phyloP scores from a whole-genome alignment of 2,329 filamentous ascomycete genomes.

The Cladosporium sp. region DNA sequence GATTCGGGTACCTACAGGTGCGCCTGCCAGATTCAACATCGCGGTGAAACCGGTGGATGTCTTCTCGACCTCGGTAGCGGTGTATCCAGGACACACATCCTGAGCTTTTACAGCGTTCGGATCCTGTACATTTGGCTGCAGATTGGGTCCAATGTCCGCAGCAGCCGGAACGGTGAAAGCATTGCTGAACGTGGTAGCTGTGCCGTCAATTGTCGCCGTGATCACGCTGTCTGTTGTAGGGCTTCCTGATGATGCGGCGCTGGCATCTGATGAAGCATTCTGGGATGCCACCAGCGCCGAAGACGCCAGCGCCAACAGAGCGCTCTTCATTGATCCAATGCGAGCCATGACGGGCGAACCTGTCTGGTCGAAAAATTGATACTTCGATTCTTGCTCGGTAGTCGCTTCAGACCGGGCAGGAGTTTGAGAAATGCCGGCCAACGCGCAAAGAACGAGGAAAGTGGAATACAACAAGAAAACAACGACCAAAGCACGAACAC shows the following conservation, averaged over 20 bases:
- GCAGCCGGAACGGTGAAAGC: conserved; percentile 31
- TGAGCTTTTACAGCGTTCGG: conserved; percentile 61
- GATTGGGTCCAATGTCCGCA: conserved; percentile 33
- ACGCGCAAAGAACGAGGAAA: neutral
- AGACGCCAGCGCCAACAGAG: conserved; percentile 10
- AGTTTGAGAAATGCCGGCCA: too few relatives aligned
- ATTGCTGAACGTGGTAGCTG: conserved; percentile 9
- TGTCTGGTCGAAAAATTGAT: conserved; percentile 3
- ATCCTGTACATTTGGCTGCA: conserved; percentile 60
- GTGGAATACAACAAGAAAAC: conserved; percentile 6
- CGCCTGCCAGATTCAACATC: conserved; percentile 48
- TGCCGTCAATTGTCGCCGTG: conserved; percentile 8
- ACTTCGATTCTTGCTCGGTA: neutral
- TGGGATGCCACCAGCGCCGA: conserved; percentile 6
- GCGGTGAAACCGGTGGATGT: conserved; percentile 49
- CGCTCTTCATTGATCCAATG: conserved; percentile 7
- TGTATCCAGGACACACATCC: conserved; percentile 55
- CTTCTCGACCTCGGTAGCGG: conserved; percentile 46
- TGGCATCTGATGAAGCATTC: neutral
- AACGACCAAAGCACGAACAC: neutral
- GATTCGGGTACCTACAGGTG: conserved; percentile 55
- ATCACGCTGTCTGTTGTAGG: conserved; percentile 6
- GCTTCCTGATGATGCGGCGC: neutral
- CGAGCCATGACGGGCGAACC: conserved; percentile 7
- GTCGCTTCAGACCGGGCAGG: neutral